Percentiles rank a stretch among this genome's conserved stretches.
phyloP scores from a whole-genome alignment of 2,329 filamentous ascomycete genomes.

The Rhinocladiella similis region DNA sequence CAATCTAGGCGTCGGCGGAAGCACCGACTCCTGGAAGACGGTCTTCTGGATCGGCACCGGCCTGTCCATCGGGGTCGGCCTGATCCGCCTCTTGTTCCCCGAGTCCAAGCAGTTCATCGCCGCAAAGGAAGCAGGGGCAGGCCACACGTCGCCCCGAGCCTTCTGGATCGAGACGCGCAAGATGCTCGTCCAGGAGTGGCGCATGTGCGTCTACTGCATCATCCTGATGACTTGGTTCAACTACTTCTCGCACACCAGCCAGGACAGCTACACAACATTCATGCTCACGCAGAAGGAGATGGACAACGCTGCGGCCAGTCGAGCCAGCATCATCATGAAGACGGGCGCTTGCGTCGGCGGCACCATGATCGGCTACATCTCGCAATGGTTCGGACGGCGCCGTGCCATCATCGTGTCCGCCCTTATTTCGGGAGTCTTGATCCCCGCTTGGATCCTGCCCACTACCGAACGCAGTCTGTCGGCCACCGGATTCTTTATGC shows the following conservation, averaged over 20 bases:
- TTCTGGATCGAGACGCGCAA: constrained; percentile 70
- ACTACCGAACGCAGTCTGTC: constrained; percentile 32
- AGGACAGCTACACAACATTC: constrained; percentile 81
- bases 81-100: constrained; percentile 67
- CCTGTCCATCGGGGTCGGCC: constrained; percentile 55
- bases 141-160: constrained; percentile 38
- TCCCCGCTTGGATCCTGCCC: constrained; percentile 72
- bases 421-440: constrained; percentile 66
- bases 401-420: constrained; percentile 55
- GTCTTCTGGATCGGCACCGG: constrained; percentile 69
- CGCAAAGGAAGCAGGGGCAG: constrained; percentile 55
- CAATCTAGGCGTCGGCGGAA: constrained; percentile 69
- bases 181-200: constrained; percentile 72
- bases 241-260: constrained; percentile 75
- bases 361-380: constrained; percentile 70
- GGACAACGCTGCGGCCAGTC: constrained; percentile 61
- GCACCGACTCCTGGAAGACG: constrained; percentile 63
- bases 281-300: constrained; percentile 73
- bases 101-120: constrained; percentile 75
- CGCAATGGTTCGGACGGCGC: constrained; percentile 73
- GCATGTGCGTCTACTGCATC: constrained; percentile 74
- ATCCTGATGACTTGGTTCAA: constrained; percentile 77
- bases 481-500: constrained; percentile 43
- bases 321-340: constrained; percentile 82
- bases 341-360: constrained; percentile 73